A percentile compares a stretch with the other conserved stretches of the same genome.
Evolutionary conservation across 345 rosid genomes (phyloP).

Genomic region (Citrus inodora): DNA sequence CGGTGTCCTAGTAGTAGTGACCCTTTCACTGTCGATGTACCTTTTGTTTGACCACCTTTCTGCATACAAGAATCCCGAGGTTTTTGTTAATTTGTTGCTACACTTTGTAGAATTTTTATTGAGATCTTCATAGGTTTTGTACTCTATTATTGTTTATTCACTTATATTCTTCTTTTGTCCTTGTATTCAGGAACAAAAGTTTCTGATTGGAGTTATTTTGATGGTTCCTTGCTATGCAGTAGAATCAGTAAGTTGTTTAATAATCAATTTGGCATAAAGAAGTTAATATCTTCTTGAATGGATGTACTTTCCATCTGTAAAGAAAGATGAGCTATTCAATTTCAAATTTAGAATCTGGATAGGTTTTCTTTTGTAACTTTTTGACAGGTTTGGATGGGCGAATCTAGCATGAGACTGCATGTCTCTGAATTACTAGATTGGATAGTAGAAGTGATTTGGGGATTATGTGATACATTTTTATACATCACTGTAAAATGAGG

Average conservation of each 20-base stretch:
- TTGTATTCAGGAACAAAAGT: conserved; percentile 79
- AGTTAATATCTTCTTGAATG: neutral
- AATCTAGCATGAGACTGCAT: neutral
- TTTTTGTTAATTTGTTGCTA: conserved; percentile 14
- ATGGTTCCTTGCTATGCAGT: conserved; percentile 97
- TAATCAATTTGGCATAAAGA: neutral
- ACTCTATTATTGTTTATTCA: neutral
- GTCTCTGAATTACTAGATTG: neutral
- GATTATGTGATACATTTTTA: neutral
- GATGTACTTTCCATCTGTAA: neutral
- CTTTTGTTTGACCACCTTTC: conserved; percentile 93
- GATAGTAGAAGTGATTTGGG: neutral
- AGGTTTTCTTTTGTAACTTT: neutral
- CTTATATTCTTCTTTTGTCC: neutral
- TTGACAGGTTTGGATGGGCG: neutral
- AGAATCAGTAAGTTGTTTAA: conserved; percentile 69
- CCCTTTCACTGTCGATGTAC: conserved; percentile 71
- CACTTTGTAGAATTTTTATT: neutral
- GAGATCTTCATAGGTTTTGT: neutral
- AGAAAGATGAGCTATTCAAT: neutral
- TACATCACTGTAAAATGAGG: neutral
- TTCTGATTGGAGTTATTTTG: conserved; percentile 92
- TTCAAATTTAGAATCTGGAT: neutral
- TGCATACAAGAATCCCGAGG: conserved; percentile 98
- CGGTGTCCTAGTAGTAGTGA: conserved; percentile 47